Base-by-base conservation (phyloP, 352 stramenopile genomes). In the Lagenidium sp. region DNA sequence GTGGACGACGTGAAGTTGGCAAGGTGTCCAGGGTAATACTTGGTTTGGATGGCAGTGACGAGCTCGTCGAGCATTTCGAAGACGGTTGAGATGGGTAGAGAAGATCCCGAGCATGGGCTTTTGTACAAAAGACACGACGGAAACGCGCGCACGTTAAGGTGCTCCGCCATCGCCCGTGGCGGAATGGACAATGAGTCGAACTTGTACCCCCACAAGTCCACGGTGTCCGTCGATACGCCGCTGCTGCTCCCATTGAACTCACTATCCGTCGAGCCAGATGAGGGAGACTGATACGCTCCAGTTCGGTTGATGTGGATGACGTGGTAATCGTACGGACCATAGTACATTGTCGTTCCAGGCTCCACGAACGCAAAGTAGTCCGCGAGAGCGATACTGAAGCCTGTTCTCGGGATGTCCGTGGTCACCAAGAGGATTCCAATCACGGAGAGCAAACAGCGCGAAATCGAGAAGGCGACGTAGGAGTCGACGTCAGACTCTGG, bases 61-160 rank as follows among this genome's bases (percentile, higher is more conserved):
- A 59, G 41, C 12, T 34, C 44, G 23, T 59, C 40, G n/a, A 50
- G 22, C 51, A 59, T 59, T 11, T 22, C 11, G 25, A 59, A 59
- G 19, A 41, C 16, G 3, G 39, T 59, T 22, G 21, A n/a, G 5
- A 37, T 11, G 6, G 32, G 4, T 1, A 59, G 25, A 8, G 6
- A 3, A 3, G 21, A 21, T 34, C 29, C 29, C 11, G 29, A 34
- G 29, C n/a, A 34, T 34, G 11, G 29, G 29, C n/a, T 34, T 34
- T 15, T 34, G 11, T 15, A 34, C 29, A 34, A 11, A 15, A 11
- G 29, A 15, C n/a, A 15, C n/a, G 29, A 34, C 29, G 29, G 29
- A 34, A 34, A 34, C 29, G 28, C 28, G 28, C 19, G n/a, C 7
- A 52, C 35, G 21, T 52, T 37, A 8, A 52, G 20, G 18, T 44